These are phyloP conservation scores for Rhizopus arrhizus DNA, from an alignment of 371 early-diverging fungal genomes.

Conservation along the genomic window DNA sequence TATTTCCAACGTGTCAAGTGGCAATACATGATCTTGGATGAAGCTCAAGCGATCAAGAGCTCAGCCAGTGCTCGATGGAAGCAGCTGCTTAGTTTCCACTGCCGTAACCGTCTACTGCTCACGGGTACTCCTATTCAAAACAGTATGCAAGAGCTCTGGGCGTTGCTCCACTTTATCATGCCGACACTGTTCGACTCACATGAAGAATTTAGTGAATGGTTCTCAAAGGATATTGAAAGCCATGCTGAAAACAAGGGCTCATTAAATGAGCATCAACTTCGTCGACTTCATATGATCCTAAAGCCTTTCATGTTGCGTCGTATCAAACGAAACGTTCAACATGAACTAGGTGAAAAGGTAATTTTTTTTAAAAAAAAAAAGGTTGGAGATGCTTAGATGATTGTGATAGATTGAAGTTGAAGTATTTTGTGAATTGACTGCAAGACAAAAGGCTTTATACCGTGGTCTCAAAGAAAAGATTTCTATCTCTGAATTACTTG, in stretches of 20 bases:
- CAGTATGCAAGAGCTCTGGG: conserved; percentile 94
- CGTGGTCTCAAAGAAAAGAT: conserved; percentile 80
- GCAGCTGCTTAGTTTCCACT: conserved; percentile 88
- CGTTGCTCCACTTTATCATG: conserved; percentile 98
- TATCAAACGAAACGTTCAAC: conserved; percentile 95
- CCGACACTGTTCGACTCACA: conserved; percentile 96
- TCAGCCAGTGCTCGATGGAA: conserved; percentile 91
- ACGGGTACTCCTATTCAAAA: conserved; percentile 99
- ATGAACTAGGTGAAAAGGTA: conserved; percentile 89
- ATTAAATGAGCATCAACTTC: conserved; percentile 87
- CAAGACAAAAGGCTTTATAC: conserved; percentile 81
- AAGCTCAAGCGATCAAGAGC: conserved; percentile 98
- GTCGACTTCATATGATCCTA: conserved; percentile 93
- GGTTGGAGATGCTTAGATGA: background rate
- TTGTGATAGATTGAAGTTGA: conserved; percentile 72
- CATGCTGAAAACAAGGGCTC: conserved; percentile 86
- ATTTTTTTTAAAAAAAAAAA: conserved; percentile 11
- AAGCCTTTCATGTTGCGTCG: conserved; percentile 99
- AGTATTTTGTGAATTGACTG: conserved; percentile 83
- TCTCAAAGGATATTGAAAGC: conserved; percentile 92
- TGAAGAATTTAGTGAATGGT: conserved; percentile 95
- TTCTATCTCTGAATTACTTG: conserved; percentile 79
- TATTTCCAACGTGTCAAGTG: conserved; percentile 91
- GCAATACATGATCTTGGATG: conserved; percentile 99
- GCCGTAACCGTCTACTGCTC: conserved; percentile 89